Evolutionary conservation across 2,329 filamentous ascomycete genomes (phyloP), one percentile per base, ranked within the genome.

Genomic region (Alternaria incomplexa): DNA sequence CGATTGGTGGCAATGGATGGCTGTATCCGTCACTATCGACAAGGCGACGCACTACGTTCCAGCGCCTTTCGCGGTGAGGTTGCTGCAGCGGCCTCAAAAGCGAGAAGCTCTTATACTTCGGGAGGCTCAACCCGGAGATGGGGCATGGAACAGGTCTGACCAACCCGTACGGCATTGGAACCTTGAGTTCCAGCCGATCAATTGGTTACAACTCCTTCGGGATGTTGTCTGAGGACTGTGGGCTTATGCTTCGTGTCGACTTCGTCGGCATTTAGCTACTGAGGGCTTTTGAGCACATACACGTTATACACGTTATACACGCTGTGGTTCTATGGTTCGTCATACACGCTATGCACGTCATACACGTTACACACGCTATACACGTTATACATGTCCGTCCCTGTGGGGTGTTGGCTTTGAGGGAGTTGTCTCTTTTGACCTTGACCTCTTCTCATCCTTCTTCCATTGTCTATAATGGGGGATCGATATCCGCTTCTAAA

Each of bases 401-500:
- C 44, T 36, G 45, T 20, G 47, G 40, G 40, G 15, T 26, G 30
- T 20, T 13, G 53, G 44, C 5, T 45, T 36, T 28, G 43, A 60
- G 23, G 25, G 43, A 22, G 36, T 40, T 40, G 15, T 40, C 13
- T 53, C 28, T 25, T 45, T 28, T 5, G 25, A 30, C 22, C 15
- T 44, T 55, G 52, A 60, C 47, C 50, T 56, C 28, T 50, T 25
- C 28, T 57, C 50, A 55, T 56, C 45, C 55, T 36, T 36, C 57
- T 51, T 17, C 32, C 32, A n/a, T 40, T 40, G 10, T 40, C 4
- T 40, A 30, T 17, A 40, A 40, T 40, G 32, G 32, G 32, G 32
- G 32, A 40, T n/a, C 15, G 32, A 40, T n/a, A 40, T 72, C 66
- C 64, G 79, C 79, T 79, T 78, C 77, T 71, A 77, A 52, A 75